These are phyloP conservation scores for Sporothrix curviconia DNA, from an alignment of 2,329 filamentous ascomycete species.

Conservation along the genomic window DNA sequence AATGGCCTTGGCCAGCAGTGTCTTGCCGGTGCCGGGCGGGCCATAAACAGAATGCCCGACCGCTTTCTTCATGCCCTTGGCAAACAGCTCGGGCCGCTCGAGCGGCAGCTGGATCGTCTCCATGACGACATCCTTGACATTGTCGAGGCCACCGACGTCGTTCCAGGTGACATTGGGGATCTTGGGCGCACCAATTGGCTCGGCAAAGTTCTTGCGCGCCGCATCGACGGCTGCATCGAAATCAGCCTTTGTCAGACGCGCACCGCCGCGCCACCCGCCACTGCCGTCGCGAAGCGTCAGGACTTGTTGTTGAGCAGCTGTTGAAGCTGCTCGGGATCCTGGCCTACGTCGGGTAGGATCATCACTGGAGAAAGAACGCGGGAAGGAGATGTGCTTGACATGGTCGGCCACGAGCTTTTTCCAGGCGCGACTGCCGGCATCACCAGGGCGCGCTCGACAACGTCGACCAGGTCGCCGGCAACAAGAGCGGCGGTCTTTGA, in stretches of 20 bases:
- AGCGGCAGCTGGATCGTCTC: conserved; percentile 94
- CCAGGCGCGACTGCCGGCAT: conserved; percentile 69
- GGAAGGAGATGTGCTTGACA: no score
- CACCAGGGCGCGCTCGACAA: conserved; percentile 81
- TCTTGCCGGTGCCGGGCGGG: conserved; percentile 86
- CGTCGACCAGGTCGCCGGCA: conserved; percentile 87
- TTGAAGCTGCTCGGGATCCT: conserved; percentile 12
- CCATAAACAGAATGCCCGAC: conserved; percentile 86
- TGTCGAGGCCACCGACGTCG: conserved; percentile 85
- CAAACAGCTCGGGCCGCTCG: conserved; percentile 86
- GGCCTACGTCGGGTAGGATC: not conserved
- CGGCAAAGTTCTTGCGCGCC: conserved; percentile 94
- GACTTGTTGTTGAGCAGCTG: conserved; percentile 1
- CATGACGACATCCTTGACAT: conserved; percentile 94
- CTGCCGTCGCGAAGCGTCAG: conserved; percentile 73
- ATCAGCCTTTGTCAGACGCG: conserved; percentile 72
- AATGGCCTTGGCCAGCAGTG: conserved; percentile 85
- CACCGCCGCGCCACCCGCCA: conserved; percentile 75
- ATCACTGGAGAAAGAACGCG: no score
- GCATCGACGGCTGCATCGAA: conserved; percentile 92
- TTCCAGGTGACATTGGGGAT: conserved; percentile 96
- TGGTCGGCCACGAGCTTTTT: conserved; percentile 54
- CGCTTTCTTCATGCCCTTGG: conserved; percentile 98
- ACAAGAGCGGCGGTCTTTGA: conserved; percentile 96
- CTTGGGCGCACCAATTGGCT: conserved; percentile 94